Base-by-base conservation (phyloP, 371 early-diverging fungal species). In the Blastocladiella emersonii region DNA sequence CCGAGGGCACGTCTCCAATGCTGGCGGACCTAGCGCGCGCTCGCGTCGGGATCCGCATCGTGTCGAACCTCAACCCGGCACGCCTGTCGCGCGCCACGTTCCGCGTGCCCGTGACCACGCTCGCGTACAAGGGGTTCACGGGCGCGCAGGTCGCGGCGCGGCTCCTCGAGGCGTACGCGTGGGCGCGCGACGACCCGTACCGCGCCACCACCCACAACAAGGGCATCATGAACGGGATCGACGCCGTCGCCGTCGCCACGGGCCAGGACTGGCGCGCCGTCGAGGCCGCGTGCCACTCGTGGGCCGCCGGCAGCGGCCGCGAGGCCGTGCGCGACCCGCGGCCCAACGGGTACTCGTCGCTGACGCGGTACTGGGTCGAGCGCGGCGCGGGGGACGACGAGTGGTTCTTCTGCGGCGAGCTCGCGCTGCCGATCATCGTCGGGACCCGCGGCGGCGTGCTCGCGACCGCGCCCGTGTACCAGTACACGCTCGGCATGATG, bases 251-350 rank as follows among this genome's bases (percentile, higher is more conserved):
- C 4, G 39, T 86, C 35, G 86, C 86, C 21, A 78, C 83, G 3
- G 86, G 86, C 0, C 85, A 86, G 65, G 86, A 86, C 64, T 85
- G 85, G 84, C 70, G 86, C n/a, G 86, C 86, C 2, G 74, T 86
- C 63, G 86, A 84, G 66, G 83, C 86, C 21, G 76, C 79, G 53
- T 78, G 77, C 13, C 86, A 86, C 70, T 79, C 82, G 0, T 83
- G 78, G 76, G 84, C 85, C 15, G 66, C 76, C 27, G 72, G 72
- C 44, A 74, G 76, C 35, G 70, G 68, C 19, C 63, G 67, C 34
- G 57, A 61, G 23, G 68, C 64, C 17, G 49, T 21, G 19, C 61
- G 32, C 43, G 48, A 48, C 0, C 2, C 43, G 34, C 35, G 51
- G 56, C 65, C 65, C 3, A 68, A 66, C 35, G 63, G 71, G 17